A percentile compares a stretch with the other conserved stretches of the same genome.
Evolutionary conservation across 1,284 basidiomycete genomes (phyloP).

Genomic region (Tilletiopsis washingtonensis): DNA sequence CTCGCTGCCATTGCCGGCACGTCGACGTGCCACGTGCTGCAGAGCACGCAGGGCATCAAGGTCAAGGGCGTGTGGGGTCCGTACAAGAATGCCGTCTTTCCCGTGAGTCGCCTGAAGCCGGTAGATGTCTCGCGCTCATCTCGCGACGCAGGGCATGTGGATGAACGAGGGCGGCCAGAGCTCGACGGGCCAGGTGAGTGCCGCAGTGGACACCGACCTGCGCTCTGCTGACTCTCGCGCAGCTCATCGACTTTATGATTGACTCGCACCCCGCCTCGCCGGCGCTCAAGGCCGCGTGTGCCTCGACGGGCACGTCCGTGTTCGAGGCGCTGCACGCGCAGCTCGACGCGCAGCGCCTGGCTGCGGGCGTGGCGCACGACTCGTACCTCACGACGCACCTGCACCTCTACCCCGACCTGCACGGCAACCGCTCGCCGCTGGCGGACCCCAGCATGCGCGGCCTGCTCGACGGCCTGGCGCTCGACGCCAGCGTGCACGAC

Average conservation of each 20-base stretch:
- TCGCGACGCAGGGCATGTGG: too few species aligned
- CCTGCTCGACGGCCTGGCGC: constrained; percentile 74
- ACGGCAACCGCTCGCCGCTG: constrained; percentile 81
- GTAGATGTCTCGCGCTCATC: too few species aligned
- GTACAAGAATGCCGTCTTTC: constrained; percentile 81
- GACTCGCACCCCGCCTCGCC: constrained; percentile 80
- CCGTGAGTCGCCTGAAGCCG: too few species aligned
- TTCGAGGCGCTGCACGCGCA: constrained; percentile 64
- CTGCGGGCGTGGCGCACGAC: constrained; percentile 28
- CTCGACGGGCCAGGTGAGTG: constrained; percentile 98
- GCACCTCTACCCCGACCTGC: constrained; percentile 87
- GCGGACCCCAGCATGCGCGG: constrained; percentile 90
- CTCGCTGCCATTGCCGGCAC: constrained; percentile 92
- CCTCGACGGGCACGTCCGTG: constrained; percentile 49
- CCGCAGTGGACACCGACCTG: too few species aligned
- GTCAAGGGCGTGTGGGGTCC: constrained; percentile 95
- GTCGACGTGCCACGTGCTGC: constrained; percentile 84
- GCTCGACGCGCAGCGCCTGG: constrained; percentile 56
- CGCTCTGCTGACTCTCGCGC: too few species aligned
- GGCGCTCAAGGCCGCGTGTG: constrained; percentile 58
- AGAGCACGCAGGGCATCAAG: constrained; percentile 63
- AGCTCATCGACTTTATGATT: constrained; percentile 89
- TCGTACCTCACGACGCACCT: constrained; percentile 79
- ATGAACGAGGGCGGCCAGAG: constrained; percentile 99
- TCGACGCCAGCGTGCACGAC: constrained; percentile 70